These are phyloP conservation scores for Diaporthe vexans DNA, from an alignment of 2,329 filamentous ascomycete genomes.

Conservation along the genomic window DNA sequence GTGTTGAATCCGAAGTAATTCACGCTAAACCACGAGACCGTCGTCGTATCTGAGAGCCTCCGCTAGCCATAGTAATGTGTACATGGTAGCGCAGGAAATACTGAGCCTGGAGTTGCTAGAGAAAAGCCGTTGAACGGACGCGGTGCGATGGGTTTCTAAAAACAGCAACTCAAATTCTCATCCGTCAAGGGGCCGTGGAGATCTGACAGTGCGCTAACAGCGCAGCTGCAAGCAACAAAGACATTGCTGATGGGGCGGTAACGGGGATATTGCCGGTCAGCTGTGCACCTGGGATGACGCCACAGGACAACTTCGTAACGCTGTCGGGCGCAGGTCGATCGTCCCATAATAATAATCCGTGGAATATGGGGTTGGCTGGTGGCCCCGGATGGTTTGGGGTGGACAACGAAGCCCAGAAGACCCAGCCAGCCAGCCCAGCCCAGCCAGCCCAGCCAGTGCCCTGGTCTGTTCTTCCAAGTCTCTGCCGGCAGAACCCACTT, in stretches of 20 bases:
- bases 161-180: constrained; percentile 4
- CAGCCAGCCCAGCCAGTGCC: neutral
- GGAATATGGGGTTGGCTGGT: constrained; percentile 19
- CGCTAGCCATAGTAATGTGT: neutral
- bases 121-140: constrained; percentile 16
- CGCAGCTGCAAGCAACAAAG: neutral
- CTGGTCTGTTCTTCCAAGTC: constrained; percentile 10
- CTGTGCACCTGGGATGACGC: constrained; percentile 15
- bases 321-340: constrained; percentile 22
- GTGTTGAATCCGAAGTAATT: neutral
- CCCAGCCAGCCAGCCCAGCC: neutral
- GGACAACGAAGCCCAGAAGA: constrained; percentile 18
- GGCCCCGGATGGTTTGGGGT: constrained; percentile 1
- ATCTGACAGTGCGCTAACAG: constrained; percentile 23
- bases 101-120: constrained; percentile 7
- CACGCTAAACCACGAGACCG: neutral
- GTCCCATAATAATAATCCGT: constrained; percentile 23
- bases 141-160: constrained; percentile 23
- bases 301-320: constrained; percentile 11
- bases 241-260: constrained; percentile 18
- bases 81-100: neutral
- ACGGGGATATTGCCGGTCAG: neutral
- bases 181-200: neutral
- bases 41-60: neutral
- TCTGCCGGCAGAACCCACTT: constrained; percentile 24